Base-by-base conservation (phyloP, 169 alveolate genomes). In the Cryptosporidium tyzzeri region DNA sequence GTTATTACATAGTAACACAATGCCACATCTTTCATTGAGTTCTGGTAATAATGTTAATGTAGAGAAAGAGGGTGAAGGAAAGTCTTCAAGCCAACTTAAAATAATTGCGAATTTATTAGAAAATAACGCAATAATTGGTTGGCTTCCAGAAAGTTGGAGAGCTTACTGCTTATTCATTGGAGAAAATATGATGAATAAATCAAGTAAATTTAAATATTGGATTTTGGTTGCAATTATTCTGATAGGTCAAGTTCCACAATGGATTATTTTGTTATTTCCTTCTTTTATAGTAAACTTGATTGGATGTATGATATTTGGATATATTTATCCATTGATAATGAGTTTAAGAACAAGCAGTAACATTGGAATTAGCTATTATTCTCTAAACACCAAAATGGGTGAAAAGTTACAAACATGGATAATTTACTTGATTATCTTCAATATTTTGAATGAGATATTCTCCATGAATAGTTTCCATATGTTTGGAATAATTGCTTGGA, bases 301-400 rank as follows among this genome's bases (percentile, higher is more conserved):
- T 37, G 89, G 89, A 6, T 80, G 89, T 33, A 80, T 65, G 62
- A 31, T 65, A 5, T 80, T 80, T 80, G 89, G 89, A 21, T 80
- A 31, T 33, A 0, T 62, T 10, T 80, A 80, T 65, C 89, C 89
- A 48, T 10, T 80, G 31, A 65, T 80, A 10, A 80, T 80, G 80
- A 50, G 55, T 16, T 29, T 80, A 45, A 80, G 65, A 80, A 65
- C 50, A 62, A 80, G 53, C 26, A 31, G 86, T 50, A 55, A 18
- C 14, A 53, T 73, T 35, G 53, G 70, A 31, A 33, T 4, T n/a
- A 35, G 68, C 33, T 65, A 65, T 65, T 53, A 37, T 35, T 26
- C 62, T 12, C n/a, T 55, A 16, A 41, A 35, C 59, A 21, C 31
- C 26, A 59, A 80, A 62, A 29, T 26, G 16, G 21, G 48, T 23